phyloP scores from a whole-genome alignment of 73 alveolate species.

The Tetrahymena thermophila region DNA sequence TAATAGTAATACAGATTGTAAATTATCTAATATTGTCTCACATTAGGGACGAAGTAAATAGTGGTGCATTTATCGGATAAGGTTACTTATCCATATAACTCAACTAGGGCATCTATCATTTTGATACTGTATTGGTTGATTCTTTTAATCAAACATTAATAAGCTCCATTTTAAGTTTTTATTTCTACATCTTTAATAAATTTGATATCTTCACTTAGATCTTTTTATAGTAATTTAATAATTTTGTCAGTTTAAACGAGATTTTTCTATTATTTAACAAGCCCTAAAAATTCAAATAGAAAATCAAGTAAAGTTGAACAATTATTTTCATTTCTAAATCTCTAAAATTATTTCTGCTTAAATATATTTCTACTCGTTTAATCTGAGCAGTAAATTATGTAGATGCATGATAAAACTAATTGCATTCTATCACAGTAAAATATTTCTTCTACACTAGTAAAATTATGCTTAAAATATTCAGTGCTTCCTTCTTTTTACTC shows the following conservation, averaged over 20 bases:
- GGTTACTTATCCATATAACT: background rate
- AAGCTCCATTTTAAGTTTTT: background rate
- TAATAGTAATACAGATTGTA: background rate
- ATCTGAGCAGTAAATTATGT: background rate
- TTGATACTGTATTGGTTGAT: background rate
- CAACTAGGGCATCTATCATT: background rate
- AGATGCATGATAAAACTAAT: background rate
- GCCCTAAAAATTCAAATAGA: background rate
- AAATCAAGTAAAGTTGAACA: background rate
- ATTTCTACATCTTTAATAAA: background rate
- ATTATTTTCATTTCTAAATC: background rate
- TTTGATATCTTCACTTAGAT: background rate
- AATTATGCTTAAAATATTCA: background rate
- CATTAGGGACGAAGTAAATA: background rate
- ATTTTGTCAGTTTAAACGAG: background rate
- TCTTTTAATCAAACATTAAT: background rate
- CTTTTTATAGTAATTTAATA: background rate
- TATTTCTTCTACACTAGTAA: background rate
- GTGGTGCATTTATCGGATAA: background rate
- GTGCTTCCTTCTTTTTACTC: background rate
- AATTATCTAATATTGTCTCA: background rate
- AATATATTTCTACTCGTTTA: background rate
- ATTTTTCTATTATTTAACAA: background rate
- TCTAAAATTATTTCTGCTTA: background rate
- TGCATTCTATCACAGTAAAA: background rate